phyloP scores from a whole-genome alignment of 192 early-diverging fungal species.

The Diversispora epigaea region DNA sequence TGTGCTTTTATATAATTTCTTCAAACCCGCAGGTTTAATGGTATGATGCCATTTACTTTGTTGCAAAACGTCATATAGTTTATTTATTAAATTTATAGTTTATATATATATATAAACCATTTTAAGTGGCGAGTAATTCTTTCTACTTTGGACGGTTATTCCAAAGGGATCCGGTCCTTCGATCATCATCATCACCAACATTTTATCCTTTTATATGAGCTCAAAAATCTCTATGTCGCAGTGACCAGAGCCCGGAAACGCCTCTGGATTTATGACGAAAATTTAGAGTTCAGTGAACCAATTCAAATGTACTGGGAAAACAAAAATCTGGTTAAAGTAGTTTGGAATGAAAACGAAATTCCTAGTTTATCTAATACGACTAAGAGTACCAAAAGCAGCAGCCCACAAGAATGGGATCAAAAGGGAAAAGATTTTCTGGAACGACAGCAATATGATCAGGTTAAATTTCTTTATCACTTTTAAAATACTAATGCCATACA shows the following conservation, averaged over 20 bases:
- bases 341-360: background rate
- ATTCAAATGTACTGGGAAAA: background rate
- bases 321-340: background rate
- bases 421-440: constrained; percentile 11
- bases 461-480: background rate
- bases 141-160: background rate
- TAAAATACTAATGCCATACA: background rate
- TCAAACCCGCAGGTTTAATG: constrained; percentile 6
- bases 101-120: background rate
- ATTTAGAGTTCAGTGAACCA: background rate
- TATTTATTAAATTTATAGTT: background rate
- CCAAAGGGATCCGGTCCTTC: background rate
- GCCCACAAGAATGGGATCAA: constrained; percentile 7
- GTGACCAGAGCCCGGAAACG: constrained; percentile 18
- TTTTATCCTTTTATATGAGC: background rate
- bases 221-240: constrained; percentile 10
- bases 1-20: constrained; percentile 32
- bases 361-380: background rate
- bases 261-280: constrained; percentile 25
- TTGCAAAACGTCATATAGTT: background rate
- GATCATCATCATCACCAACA: background rate
- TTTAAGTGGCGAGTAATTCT: constrained; percentile 24
- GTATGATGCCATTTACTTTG: background rate
- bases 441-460: constrained; percentile 19
- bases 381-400: constrained; percentile 23